These are phyloP conservation scores for Fusarium annulatum DNA, from an alignment of 2,329 filamentous ascomycete genomes.

Conservation along the genomic window DNA sequence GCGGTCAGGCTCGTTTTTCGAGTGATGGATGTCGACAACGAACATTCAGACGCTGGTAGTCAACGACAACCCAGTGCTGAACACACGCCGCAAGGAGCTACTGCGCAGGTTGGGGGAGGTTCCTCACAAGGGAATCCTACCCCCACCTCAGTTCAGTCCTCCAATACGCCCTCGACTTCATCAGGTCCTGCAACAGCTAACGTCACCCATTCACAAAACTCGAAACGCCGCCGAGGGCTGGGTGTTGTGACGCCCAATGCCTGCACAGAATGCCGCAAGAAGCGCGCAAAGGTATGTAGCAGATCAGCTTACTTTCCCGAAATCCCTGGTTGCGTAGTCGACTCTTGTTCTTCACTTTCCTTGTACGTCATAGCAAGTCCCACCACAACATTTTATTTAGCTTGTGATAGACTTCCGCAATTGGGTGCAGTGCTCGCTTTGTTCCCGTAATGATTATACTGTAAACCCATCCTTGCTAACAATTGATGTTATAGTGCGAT, in stretches of 20 bases:
- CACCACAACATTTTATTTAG: background rate
- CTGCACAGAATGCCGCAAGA: constrained; percentile 71
- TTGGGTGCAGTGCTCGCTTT: background rate
- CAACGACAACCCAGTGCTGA: constrained; percentile 49
- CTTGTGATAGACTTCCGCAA: background rate
- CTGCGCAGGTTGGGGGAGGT: constrained; percentile 31
- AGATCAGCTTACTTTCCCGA: background rate
- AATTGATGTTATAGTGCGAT: constrained; percentile 61
- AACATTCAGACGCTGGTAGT: constrained; percentile 44
- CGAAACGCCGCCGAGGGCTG: constrained; percentile 65
- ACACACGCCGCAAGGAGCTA: constrained; percentile 50
- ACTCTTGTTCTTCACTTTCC: constrained; percentile 2
- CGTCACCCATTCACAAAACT: constrained; percentile 46
- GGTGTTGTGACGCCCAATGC: constrained; percentile 70
- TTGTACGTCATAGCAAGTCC: background rate
- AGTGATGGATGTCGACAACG: constrained; percentile 50
- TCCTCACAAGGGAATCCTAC: constrained; percentile 48
- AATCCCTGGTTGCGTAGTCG: background rate
- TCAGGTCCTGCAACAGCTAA: constrained; percentile 37
- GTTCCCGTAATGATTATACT: background rate
- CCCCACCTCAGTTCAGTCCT: constrained; percentile 44
- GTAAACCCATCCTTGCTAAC: constrained; percentile 20
- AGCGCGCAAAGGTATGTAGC: constrained; percentile 66
- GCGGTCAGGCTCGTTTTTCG: constrained; percentile 8
- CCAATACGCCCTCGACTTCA: constrained; percentile 42